A percentile compares a stretch with the other conserved stretches of the same genome.
Conservation (phyloP, 2,329 filamentous ascomycete genomes). For the Colletotrichum tamarilloi region DNA sequence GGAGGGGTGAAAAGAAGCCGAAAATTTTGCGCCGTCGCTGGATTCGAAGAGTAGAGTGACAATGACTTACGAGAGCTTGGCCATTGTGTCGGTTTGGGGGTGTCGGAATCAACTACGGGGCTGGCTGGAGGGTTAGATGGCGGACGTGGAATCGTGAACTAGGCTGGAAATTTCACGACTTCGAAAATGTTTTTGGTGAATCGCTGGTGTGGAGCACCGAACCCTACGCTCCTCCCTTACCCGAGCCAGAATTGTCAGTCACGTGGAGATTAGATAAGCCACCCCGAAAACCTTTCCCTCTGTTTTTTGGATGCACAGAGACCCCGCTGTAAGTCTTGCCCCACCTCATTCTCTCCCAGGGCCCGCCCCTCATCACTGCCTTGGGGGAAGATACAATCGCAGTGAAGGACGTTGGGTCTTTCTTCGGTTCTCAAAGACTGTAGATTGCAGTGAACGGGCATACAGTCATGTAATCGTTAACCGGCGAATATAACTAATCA, state of each 20-base stretch:
- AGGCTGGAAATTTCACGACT: conserved; percentile 35
- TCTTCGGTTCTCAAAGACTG: too few relatives aligned
- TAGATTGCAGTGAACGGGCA: too few relatives aligned
- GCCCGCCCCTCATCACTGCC: background rate
- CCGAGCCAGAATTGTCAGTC: conserved; percentile 20
- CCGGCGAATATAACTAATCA: too few relatives aligned
- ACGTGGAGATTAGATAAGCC: conserved; percentile 29
- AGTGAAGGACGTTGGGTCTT: too few relatives aligned
- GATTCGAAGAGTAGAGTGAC: conserved; percentile 10
- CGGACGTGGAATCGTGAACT: conserved; percentile 34
- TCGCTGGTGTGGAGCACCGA: conserved; percentile 17
- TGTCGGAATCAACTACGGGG: conserved; percentile 37
- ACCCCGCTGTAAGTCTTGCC: background rate
- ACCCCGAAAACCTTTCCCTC: background rate
- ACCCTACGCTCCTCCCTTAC: conserved; percentile 27
- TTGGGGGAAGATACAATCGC: background rate
- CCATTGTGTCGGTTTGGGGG: conserved; percentile 66
- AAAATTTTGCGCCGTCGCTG: conserved; percentile 1
- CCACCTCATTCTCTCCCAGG: too few relatives aligned
- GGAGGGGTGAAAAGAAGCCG: conserved; percentile 33
- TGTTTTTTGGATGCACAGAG: background rate
- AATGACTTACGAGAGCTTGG: conserved; percentile 70
- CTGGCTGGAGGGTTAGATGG: conserved; percentile 35
- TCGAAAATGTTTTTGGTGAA: conserved; percentile 32
- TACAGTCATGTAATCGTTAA: too few relatives aligned